phyloP scores from a whole-genome alignment of 1,284 basidiomycete species.

The Pseudozyma flocculosa region DNA sequence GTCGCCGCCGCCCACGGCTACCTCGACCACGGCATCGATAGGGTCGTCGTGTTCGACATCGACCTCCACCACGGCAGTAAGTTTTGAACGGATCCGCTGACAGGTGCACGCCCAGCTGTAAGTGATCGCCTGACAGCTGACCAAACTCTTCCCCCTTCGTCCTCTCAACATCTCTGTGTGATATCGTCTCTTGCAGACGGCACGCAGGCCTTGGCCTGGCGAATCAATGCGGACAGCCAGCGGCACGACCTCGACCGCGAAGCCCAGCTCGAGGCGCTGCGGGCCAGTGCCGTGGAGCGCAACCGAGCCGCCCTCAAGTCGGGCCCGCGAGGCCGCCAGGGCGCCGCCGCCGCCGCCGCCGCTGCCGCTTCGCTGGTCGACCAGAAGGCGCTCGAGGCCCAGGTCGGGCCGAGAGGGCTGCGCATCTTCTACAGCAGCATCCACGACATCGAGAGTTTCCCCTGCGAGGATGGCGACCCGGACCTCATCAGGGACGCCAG shows the following conservation, averaged over 20 bases:
- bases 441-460: conserved; percentile 84
- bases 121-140: too few species aligned
- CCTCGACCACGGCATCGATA: conserved; percentile 73
- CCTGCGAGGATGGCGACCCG: conserved; percentile 85
- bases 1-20: conserved; percentile 91
- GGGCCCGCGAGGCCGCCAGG: conserved; percentile 8
- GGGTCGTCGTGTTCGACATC: conserved; percentile 85
- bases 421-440: conserved; percentile 83
- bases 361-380: conserved; percentile 7
- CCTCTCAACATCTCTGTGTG: too few species aligned
- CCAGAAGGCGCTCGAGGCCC: conserved; percentile 13
- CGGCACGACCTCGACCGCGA: conserved; percentile 30
- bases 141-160: too few species aligned
- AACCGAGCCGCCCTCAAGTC: conserved; percentile 10
- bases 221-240: conserved; percentile 81
- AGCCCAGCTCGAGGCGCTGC: conserved; percentile 27
- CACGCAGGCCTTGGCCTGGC: conserved; percentile 86
- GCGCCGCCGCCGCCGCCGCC: conserved; percentile 13
- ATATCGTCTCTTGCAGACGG: conserved; percentile 69
- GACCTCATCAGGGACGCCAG: conserved; percentile 76
- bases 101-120: too few species aligned
- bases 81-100: neutral
- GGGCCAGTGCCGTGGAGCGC: conserved; percentile 17
- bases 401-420: conserved; percentile 57
- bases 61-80: conserved; percentile 76